A percentile compares a stretch with the other conserved stretches of the same genome.
Conservation (phyloP, 768 basidiomycete species). For the Boletellus ananas region DNA sequence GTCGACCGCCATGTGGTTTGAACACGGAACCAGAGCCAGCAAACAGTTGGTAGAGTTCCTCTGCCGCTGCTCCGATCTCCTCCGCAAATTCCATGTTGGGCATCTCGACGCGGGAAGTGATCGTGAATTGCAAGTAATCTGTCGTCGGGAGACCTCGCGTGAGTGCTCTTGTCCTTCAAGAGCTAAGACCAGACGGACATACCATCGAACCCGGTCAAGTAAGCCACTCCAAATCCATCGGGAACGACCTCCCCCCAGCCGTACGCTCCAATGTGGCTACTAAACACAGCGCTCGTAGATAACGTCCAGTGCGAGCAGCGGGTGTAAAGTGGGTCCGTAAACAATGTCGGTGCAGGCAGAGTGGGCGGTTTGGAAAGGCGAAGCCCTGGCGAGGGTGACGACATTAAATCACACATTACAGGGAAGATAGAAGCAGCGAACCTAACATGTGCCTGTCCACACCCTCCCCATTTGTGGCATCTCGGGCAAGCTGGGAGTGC, state of each 20-base stretch:
- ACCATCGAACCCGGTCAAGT: conserved; percentile 89
- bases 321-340: conserved; percentile 67
- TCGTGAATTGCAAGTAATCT: conserved; percentile 82
- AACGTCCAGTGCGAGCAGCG: conserved; percentile 81
- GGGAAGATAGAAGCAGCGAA: conserved; percentile 27
- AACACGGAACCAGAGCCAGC: conserved; percentile 2
- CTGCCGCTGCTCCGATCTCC: conserved; percentile 60
- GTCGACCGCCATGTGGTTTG: neutral
- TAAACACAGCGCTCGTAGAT: conserved; percentile 86
- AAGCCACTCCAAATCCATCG: conserved; percentile 92
- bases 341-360: conserved; percentile 66
- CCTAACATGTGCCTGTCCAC: conserved; percentile 89
- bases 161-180: neutral
- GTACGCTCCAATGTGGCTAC: conserved; percentile 78
- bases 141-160: neutral
- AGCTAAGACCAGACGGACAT: conserved; percentile 16
- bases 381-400: conserved; percentile 47
- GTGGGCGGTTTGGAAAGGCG: conserved; percentile 60
- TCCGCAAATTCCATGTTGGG: conserved; percentile 69
- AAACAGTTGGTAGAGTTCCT: conserved; percentile 69
- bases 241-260: conserved; percentile 97
- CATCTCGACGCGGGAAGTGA: conserved; percentile 85
- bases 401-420: neutral
- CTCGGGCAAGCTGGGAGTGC: conserved; percentile 64
- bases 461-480: conserved; percentile 65